Percentiles rank a stretch among this genome's conserved stretches.
phyloP scores from a whole-genome alignment of 805 yeast species.

The Metschnikowia borealis region DNA sequence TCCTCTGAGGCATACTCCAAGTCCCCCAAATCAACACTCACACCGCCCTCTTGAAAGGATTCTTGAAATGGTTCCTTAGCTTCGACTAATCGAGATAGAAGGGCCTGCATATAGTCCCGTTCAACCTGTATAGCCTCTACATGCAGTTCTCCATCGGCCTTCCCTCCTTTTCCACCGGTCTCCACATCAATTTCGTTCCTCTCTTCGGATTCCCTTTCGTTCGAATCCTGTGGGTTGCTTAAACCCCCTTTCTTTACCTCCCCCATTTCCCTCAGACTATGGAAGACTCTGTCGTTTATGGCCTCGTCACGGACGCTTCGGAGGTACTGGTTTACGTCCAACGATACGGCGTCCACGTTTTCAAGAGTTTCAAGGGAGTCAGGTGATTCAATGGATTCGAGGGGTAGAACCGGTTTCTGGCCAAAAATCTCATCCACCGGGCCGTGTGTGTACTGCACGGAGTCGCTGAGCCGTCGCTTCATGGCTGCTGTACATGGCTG shows the following conservation, averaged over 20 bases:
- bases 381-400: constrained; percentile 3
- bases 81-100: neutral
- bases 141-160: no score
- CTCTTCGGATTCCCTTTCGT: neutral
- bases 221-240: no score
- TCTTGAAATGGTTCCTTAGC: neutral
- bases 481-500: neutral
- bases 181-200: no score
- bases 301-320: constrained; percentile 31
- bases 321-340: constrained; percentile 24
- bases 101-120: neutral
- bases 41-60: neutral
- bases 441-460: constrained; percentile 17
- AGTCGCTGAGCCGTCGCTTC: constrained; percentile 1
- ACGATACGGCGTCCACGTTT: neutral
- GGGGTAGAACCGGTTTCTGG: constrained; percentile 29
- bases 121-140: no score
- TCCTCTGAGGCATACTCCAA: neutral
- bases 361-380: constrained; percentile 4
- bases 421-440: constrained; percentile 27
- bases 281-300: constrained; percentile 18
- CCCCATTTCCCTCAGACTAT: constrained; percentile 1
- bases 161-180: no score
- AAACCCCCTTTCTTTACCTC: neutral
- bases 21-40: neutral